phyloP scores from a whole-genome alignment of 305 asterid species.

The Striga hermonthica region DNA sequence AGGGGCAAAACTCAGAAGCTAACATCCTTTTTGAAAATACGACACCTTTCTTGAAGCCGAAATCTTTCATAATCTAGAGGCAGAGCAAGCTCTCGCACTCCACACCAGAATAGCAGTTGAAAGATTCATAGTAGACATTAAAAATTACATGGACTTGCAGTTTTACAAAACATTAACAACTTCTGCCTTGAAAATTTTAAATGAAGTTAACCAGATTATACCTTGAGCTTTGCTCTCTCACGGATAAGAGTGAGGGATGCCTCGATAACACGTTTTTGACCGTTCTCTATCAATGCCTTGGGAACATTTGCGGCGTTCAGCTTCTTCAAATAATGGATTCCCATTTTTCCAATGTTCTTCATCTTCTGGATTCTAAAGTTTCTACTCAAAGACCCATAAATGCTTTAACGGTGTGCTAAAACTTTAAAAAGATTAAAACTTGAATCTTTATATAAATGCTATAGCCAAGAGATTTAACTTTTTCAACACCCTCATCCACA shows the following conservation, averaged over 20 bases:
- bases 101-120: no score
- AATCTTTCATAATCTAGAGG: no score
- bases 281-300: conserved; percentile 77
- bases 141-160: not conserved
- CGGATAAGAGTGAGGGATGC: conserved; percentile 95
- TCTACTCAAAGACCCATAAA: not conserved
- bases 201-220: conserved; percentile 25
- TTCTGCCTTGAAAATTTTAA: not conserved
- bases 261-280: conserved; percentile 93
- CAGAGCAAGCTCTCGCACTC: no score
- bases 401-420: not conserved
- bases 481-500: not conserved
- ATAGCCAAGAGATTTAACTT: no score
- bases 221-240: conserved; percentile 98
- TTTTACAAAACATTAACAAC: not conserved
- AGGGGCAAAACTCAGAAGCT: not conserved
- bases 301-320: conserved; percentile 71
- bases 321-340: conserved; percentile 79
- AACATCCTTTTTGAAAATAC: no score
- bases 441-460: not conserved
- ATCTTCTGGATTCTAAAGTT: conserved; percentile 35
- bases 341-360: conserved; percentile 65
- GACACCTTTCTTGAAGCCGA: no score
- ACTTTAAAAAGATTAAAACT: not conserved
- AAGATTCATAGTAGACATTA: not conserved